A percentile compares a stretch with the other conserved stretches of the same genome.
Evolutionary conservation across 116 monocot species (phyloP).

Genomic region (Posidonia oceanica): DNA sequence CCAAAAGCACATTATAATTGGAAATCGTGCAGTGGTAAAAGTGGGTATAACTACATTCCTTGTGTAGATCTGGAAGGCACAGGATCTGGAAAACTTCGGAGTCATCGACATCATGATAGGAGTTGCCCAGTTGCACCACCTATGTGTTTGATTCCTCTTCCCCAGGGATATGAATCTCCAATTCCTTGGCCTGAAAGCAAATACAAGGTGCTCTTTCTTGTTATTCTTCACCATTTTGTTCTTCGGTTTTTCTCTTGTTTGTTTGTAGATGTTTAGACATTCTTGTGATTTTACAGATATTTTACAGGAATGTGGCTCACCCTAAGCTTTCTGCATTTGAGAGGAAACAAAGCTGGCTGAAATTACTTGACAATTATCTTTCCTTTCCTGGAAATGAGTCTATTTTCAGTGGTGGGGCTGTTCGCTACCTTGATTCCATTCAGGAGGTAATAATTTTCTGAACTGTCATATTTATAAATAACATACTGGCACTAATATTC

Average conservation of each 20-base stretch:
- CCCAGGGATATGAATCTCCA: conserved; percentile 40
- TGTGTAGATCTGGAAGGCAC: conserved; percentile 64
- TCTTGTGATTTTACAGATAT: conserved; percentile 41
- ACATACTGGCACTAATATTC: no score
- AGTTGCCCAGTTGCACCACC: conserved; percentile 50
- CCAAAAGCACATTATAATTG: conserved; percentile 40
- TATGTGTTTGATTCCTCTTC: conserved; percentile 63
- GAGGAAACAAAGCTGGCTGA: conserved; percentile 63
- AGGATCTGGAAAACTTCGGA: conserved; percentile 25
- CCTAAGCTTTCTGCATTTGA: conserved; percentile 50
- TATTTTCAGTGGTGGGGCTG: conserved; percentile 48
- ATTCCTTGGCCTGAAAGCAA: conserved; percentile 77
- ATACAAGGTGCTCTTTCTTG: conserved; percentile 34
- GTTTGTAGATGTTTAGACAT: background rate
- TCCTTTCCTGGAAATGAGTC: conserved; percentile 44
- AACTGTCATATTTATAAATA: background rate
- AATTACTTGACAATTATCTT: conserved; percentile 55
- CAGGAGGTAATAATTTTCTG: conserved; percentile 47
- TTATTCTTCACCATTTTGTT: background rate
- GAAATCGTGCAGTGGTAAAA: conserved; percentile 55
- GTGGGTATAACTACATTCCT: conserved; percentile 56
- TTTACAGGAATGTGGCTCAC: conserved; percentile 72
- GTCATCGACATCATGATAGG: conserved; percentile 66
- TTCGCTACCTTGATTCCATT: conserved; percentile 62
- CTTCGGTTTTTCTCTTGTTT: conserved; percentile 7